Conservation (phyloP, 768 basidiomycete species). For the Boletus sp. region DNA sequence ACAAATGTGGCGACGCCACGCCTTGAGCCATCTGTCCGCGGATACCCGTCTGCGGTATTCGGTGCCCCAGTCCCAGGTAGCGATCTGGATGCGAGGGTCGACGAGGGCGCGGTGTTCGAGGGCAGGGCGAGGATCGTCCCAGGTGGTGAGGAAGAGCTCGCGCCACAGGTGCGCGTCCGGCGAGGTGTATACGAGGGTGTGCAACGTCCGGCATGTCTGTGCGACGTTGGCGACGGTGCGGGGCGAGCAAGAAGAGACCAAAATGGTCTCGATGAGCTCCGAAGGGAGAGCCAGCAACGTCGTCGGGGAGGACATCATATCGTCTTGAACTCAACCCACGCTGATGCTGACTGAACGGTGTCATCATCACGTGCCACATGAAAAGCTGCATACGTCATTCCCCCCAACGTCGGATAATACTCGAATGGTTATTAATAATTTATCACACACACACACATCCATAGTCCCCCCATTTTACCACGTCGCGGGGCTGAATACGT, state of each 20-base stretch:
- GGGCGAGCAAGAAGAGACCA: slow-evolving; percentile 29
- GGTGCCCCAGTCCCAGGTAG: slow-evolving; percentile 21
- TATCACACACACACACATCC: not conserved
- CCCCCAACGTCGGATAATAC: too few species aligned
- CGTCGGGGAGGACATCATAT: not conserved
- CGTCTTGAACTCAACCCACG: not conserved
- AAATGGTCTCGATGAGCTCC: slow-evolving; percentile 41
- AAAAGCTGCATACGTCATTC: too few species aligned
- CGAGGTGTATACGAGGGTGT: slow-evolving; percentile 35
- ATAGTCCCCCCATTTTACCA: slow-evolving; percentile 1
- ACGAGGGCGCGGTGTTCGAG: slow-evolving; percentile 25
- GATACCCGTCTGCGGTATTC: slow-evolving; percentile 25
- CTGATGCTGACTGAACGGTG: too few species aligned
- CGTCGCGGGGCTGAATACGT: slow-evolving; percentile 6
- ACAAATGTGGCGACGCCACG: slow-evolving; percentile 22
- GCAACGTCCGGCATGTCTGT: slow-evolving; percentile 36
- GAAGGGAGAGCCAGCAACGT: slow-evolving; percentile 31
- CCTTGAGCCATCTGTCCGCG: slow-evolving; percentile 24
- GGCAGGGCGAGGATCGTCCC: slow-evolving; percentile 48
- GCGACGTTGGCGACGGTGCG: slow-evolving; percentile 36
- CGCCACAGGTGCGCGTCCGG: slow-evolving; percentile 45
- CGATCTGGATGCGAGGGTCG: slow-evolving; percentile 21
- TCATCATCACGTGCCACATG: too few species aligned
- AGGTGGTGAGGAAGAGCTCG: slow-evolving; percentile 45
- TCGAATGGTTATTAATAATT: too few species aligned